Base-by-base conservation (phyloP, 805 yeast genomes). In the Wickerhamomyces canadensis region DNA sequence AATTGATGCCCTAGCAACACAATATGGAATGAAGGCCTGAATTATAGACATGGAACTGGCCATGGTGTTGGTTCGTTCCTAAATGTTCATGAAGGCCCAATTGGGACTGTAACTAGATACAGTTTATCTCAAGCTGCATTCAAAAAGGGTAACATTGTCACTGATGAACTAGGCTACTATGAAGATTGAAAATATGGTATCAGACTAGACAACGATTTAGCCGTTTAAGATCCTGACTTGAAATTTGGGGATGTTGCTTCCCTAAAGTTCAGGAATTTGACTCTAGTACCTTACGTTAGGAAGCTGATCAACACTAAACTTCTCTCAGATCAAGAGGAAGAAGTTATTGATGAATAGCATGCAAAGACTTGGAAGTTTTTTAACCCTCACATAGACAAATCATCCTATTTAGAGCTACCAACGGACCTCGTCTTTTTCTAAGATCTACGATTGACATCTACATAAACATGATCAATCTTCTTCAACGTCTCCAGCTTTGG, bases 151-250 rank as follows among this genome's bases (percentile, higher is more conserved):
- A 85, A 81, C 48, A 72, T 89, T 18, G 64, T 87, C 28, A 81
- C 94, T 35, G 89, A 89, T 61, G 98, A 93, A 60, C 98, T 98
- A 0, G 98, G 98, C 0, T 91, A 68, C 58, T 93, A 93, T 59
- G 77, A 81, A 45, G 95, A 86, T 49, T 91, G 89, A n/a, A 78
- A 80, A 43, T 88, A 74, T 58, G 98, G 98, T 10, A 74, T 91
- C 43, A 72, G 98, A 47, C 76, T 93, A 38, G 98, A 93, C 61
- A 84, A 87, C 55, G 89, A 88, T 48, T 58, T 93, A 31, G 68
- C 80, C 33, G 76, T 80, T 15, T 62, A 63, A 41, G 65, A 58
- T 19, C 60, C 64, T 4, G 65, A 44, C 40, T 42, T 57, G 50
- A 70, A 70, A 46, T 74, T 70, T 58, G 79, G 76, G 37, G 84